Evolutionary conservation across 2,329 filamentous ascomycete species (phyloP), one percentile per base, ranked within the genome.

Genomic region (Aureobasidium melanogenum): DNA sequence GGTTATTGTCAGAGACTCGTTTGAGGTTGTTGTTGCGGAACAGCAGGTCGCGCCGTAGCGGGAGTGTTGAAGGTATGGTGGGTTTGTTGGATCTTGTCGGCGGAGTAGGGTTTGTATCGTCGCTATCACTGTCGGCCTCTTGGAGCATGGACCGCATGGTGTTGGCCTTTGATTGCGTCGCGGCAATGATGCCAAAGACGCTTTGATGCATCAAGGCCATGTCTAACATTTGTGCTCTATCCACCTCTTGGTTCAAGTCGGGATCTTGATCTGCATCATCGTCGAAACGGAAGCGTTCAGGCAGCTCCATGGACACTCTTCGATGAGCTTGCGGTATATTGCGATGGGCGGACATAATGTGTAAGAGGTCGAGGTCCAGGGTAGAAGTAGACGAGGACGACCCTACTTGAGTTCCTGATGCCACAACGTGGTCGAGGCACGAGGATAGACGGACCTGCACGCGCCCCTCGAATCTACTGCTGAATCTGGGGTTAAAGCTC

Each of bases 121-220:
- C 60, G 59, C 75, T 81, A 51, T 89, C 88, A 65, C 91, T 91
- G 67, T 93, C 91, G 67, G 89, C 94, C 43, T 77, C 91, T 66
- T 88, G 88, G 69, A 91, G 88, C 72, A 94, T 93, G 39, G 88
- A 84, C 63, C 88, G 83, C 72, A 89, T 87, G 70, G 95, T 91
- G 74, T 95, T 88, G 56, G 88, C 86, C 63, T 85, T 85, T 32
- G 90, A 92, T 7, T 91, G 90, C 39, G 91, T 91, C 17, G 91
- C 90, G 7, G 92, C 89, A 66, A 97, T 92, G 75, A 97, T 84
- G 59, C 91, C 91, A 73, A 97, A 96, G 60, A 97, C 87, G 66
- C 90, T 95, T 79, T 96, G 92, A 74, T 96, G 94, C 86, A 96
- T 90, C 69, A 91, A 90, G 63, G 80, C 75, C 51, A 77, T 71